Conservation (phyloP, 306 rosid genomes). For the Abrus precatorius region DNA sequence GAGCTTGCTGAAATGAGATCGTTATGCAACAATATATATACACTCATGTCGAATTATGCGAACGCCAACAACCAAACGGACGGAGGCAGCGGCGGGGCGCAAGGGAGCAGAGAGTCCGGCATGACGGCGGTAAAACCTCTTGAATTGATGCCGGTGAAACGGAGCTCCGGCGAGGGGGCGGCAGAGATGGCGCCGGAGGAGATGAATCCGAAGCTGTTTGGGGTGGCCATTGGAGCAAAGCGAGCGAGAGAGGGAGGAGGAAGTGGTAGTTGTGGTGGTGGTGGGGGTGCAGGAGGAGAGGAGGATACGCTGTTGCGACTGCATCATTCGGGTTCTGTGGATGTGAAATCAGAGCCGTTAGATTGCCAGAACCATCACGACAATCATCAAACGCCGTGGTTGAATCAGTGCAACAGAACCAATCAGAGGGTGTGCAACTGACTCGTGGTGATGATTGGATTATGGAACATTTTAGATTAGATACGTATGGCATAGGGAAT, state of each 20-base stretch:
- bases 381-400: slow-evolving; percentile 65
- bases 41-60: slow-evolving; percentile 70
- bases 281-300: slow-evolving; percentile 47
- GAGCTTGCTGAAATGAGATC: slow-evolving; percentile 81
- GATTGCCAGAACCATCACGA: slow-evolving; percentile 49
- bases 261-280: slow-evolving; percentile 3
- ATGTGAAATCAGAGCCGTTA: slow-evolving; percentile 69
- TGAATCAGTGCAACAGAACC: slow-evolving; percentile 56
- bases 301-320: slow-evolving; percentile 61
- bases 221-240: slow-evolving; percentile 73
- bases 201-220: slow-evolving; percentile 67
- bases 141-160: slow-evolving; percentile 67
- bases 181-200: slow-evolving; percentile 19
- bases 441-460: not conserved
- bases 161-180: slow-evolving; percentile 33
- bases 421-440: slow-evolving; percentile 70
- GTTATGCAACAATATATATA: slow-evolving; percentile 76
- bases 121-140: slow-evolving; percentile 57
- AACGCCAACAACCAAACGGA: slow-evolving; percentile 47
- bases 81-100: slow-evolving; percentile 41
- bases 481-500: slow-evolving; percentile 50
- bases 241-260: slow-evolving; percentile 62
- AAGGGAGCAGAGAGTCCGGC: slow-evolving; percentile 51
- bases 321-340: slow-evolving; percentile 49
- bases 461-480: slow-evolving; percentile 20